Base-by-base conservation (phyloP, 371 early-diverging fungal genomes). In the Zychaea mexicana region DNA sequence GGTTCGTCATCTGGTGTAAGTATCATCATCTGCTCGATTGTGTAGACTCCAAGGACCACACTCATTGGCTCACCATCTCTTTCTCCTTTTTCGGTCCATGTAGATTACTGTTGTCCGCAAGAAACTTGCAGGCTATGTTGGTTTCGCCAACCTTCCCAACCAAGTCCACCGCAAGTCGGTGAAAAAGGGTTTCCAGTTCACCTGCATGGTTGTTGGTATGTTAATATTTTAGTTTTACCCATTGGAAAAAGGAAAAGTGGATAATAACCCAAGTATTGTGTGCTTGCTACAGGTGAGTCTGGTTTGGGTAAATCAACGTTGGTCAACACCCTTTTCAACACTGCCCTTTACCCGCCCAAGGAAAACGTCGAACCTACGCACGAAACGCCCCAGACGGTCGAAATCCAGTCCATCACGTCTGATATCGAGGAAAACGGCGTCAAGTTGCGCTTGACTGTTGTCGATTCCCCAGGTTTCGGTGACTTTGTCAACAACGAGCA, bases 241-340 rank as follows among this genome's bases (percentile, higher is more conserved):
- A 32, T 36, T 1, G n/a, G n/a, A n/a, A n/a, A n/a, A n/a, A n/a
- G n/a, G n/a, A n/a, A n/a, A n/a, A n/a, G n/a, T n/a, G n/a, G n/a
- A n/a, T n/a, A n/a, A n/a, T n/a, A n/a, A n/a, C n/a, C n/a, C n/a
- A n/a, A n/a, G n/a, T n/a, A n/a, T n/a, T n/a, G n/a, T n/a, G n/a
- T n/a, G n/a, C n/a, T n/a, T n/a, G 19, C 5, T 56, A 33, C 28
- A 90, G 96, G 98, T 71, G 97, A 98, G 87, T 93, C 97, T 57
- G 99, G 99, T 55, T 88, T 99, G 55, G 99, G 99, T 62, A 97
- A 99, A 84, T 96, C 99, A n/a, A 99, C 99, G n/a, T 84, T 99
- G 22, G 92, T 99, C 69, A 99, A 98, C 89, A 98, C 99, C 36
- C 84, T 99, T 61, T 99, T 99, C 86, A 95, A 94, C 79, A 90